Evolutionary conservation across 1,139 yeast species (phyloP).

Genomic region (Geotrichum europaeum): DNA sequence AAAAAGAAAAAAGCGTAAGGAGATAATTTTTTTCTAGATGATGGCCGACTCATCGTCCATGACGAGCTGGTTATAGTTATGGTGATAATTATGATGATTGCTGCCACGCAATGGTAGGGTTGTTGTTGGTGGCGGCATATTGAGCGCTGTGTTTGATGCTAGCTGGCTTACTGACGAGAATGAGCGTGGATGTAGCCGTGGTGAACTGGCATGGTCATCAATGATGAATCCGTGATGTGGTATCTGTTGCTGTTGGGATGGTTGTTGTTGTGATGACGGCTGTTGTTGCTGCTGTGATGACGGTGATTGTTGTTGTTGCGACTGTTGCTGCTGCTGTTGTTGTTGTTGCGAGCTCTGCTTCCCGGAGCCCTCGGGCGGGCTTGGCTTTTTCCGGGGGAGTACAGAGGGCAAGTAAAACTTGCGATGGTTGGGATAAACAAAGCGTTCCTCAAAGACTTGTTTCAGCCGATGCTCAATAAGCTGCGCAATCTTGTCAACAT

Average conservation of each 20-base stretch:
- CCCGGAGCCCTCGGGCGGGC: not conserved
- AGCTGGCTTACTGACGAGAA: conserved; percentile 17
- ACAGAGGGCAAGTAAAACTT: conserved; percentile 75
- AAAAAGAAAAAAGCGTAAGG: no score
- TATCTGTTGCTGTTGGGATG: not conserved
- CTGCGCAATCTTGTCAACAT: conserved; percentile 85
- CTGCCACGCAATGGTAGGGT: not conserved
- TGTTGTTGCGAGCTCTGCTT: not conserved
- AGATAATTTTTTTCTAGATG: not conserved
- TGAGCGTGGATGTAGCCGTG: conserved; percentile 17
- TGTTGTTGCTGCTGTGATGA: not conserved
- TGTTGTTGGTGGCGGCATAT: not conserved
- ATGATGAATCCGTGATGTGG: not conserved
- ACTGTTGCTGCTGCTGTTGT: not conserved
- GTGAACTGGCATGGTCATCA: conserved; percentile 2
- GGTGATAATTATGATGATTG: no score
- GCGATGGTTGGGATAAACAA: conserved; percentile 90
- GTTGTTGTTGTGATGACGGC: not conserved
- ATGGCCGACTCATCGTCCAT: not conserved
- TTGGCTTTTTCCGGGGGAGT: conserved; percentile 54
- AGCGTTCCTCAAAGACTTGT: conserved; percentile 86
- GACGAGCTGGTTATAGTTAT: not conserved
- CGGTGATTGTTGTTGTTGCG: not conserved
- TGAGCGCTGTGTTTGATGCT: conserved; percentile 18
- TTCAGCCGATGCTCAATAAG: conserved; percentile 75